phyloP scores from a whole-genome alignment of 176 grass and related monocot species.

The Aegilops longissima region DNA sequence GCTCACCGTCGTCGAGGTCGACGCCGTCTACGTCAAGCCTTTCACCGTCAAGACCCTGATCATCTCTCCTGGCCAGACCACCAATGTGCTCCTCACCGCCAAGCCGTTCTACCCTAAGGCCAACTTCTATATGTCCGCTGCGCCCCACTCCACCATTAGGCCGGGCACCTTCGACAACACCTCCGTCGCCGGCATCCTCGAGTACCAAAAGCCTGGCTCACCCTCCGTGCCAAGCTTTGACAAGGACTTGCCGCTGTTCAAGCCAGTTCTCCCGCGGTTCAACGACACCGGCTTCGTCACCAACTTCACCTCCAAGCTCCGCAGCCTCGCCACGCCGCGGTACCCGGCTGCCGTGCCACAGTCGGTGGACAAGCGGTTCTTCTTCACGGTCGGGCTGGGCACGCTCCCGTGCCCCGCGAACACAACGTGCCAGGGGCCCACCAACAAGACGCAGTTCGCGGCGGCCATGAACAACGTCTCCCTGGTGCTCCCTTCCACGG shows the following conservation, averaged over 20 bases:
- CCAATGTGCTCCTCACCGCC: slow-evolving; percentile 61
- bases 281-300: slow-evolving; percentile 47
- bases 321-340: slow-evolving; percentile 40
- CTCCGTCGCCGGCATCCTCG: slow-evolving; percentile 50
- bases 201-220: slow-evolving; percentile 33
- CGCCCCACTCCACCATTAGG: slow-evolving; percentile 23
- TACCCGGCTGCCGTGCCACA: slow-evolving; percentile 54
- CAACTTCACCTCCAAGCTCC: slow-evolving; percentile 53
- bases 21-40: slow-evolving; percentile 63
- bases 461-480: slow-evolving; percentile 62
- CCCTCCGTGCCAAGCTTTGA: slow-evolving; percentile 14
- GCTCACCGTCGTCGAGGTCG: slow-evolving; percentile 65
- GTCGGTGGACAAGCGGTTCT: slow-evolving; percentile 41
- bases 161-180: slow-evolving; percentile 47
- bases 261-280: slow-evolving; percentile 12
- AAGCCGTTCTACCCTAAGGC: slow-evolving; percentile 36
- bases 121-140: slow-evolving; percentile 45
- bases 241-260: slow-evolving; percentile 41
- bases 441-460: slow-evolving; percentile 42
- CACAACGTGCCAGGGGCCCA: slow-evolving; percentile 50
- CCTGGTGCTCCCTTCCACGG: slow-evolving; percentile 45
- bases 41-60: slow-evolving; percentile 48
- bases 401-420: slow-evolving; percentile 49
- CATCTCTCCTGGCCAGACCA: slow-evolving; percentile 64
- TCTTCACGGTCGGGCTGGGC: slow-evolving; percentile 65